phyloP scores from a whole-genome alignment of 208 protist species.

The Crithidia bombi region DNA sequence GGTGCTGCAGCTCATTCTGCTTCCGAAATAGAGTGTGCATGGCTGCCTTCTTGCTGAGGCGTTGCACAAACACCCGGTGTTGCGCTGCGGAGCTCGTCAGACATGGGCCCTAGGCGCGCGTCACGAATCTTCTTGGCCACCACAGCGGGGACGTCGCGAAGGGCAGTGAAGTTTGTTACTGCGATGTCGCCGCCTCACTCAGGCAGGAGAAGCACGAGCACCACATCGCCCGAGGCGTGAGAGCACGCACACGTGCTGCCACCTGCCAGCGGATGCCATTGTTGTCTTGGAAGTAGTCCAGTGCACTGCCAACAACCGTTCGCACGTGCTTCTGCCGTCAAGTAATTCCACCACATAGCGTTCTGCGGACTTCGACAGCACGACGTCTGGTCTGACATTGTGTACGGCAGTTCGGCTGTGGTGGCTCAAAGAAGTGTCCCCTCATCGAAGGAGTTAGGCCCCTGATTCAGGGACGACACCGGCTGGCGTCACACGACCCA shows the following conservation, averaged over 20 bases:
- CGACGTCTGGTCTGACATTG: not conserved
- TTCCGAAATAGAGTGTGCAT: not conserved
- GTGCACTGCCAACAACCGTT: conserved; percentile 1
- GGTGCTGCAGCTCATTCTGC: conserved; percentile 13
- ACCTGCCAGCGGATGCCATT: conserved; percentile 10
- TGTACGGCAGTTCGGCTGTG: not conserved
- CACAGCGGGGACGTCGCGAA: not conserved
- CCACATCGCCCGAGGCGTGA: not conserved
- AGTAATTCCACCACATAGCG: conserved; percentile 3
- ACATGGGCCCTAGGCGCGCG: conserved; percentile 14
- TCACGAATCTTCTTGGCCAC: conserved; percentile 22
- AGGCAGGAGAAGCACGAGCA: not conserved
- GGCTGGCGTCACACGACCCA: not conserved
- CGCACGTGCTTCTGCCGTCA: not conserved
- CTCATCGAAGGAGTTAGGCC: too few relatives aligned
- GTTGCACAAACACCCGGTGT: conserved; percentile 1
- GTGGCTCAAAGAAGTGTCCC: too few relatives aligned
- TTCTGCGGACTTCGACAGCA: not conserved
- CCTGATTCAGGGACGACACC: too few relatives aligned
- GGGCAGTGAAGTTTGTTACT: not conserved
- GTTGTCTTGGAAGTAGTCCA: conserved; percentile 18
- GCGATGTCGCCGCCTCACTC: too few relatives aligned
- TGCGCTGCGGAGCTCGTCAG: conserved; percentile 24
- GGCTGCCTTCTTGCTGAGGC: not conserved
- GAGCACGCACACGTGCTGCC: not conserved